These are phyloP conservation scores for Aspergillus ochraceus DNA, from an alignment of 2,329 filamentous ascomycete genomes.

Conservation along the genomic window DNA sequence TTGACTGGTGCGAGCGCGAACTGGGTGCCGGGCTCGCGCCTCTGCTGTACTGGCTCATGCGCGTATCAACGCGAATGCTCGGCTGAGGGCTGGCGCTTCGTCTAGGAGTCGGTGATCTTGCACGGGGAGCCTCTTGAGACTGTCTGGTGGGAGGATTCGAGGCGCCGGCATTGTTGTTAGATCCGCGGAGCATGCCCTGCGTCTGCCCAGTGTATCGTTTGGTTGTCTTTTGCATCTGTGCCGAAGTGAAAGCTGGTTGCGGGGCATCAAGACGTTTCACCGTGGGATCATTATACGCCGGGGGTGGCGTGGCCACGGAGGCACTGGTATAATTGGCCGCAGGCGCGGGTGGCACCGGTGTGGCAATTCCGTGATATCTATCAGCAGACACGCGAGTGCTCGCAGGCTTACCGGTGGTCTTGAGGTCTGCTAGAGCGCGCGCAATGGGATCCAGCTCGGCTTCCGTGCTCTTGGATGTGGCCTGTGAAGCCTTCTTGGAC, in stretches of 20 bases:
- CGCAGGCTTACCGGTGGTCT: conserved; percentile 79
- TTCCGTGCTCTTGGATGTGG: conserved; percentile 40
- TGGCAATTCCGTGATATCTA: conserved; percentile 88
- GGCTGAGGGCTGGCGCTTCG: conserved; percentile 45
- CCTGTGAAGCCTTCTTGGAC: conserved; percentile 40
- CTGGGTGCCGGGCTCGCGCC: conserved; percentile 46
- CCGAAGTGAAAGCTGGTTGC: conserved; percentile 86
- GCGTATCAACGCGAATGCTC: conserved; percentile 31
- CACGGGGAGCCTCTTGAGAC: conserved; percentile 45
- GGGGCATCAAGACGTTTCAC: conserved; percentile 82
- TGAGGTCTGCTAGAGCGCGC: conserved; percentile 86
- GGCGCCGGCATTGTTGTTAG: conserved; percentile 53
- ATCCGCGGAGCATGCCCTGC: conserved; percentile 67
- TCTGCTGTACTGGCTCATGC: conserved; percentile 44
- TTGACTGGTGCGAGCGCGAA: conserved; percentile 46
- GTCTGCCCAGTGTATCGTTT: conserved; percentile 85
- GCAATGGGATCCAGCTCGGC: conserved; percentile 86
- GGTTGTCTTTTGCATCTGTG: conserved; percentile 93
- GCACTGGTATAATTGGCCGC: conserved; percentile 36
- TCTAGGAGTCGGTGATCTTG: conserved; percentile 67
- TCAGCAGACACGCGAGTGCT: conserved; percentile 89
- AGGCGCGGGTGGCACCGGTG: conserved; percentile 62
- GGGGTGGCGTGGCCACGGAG: conserved; percentile 67
- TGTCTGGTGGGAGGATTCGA: conserved; percentile 57
- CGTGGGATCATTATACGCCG: conserved; percentile 74